Evolutionary conservation across 352 stramenopile species (phyloP), one percentile per base, ranked within the genome.

Genomic region (Phytophthora crassamura): DNA sequence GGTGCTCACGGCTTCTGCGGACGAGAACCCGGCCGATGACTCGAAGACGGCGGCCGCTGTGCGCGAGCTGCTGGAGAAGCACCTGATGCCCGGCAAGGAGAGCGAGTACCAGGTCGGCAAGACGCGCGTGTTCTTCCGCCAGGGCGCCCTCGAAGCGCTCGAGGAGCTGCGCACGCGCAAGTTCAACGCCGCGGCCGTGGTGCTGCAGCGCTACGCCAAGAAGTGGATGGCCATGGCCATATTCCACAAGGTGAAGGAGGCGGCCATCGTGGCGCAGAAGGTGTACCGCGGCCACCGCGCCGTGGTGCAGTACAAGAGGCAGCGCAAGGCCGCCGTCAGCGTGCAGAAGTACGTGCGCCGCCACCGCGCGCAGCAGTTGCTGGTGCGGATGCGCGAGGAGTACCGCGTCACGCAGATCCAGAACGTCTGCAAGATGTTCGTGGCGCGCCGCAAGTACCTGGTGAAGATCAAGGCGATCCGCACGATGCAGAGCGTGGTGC

Each of bases 121-220:
- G 71, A 98, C 92, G 11, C 92, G 89, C 39, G 84, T 98, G 12
- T 99, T 98, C 66, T 98, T 98, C 78, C 85, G 89, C 55, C 86
- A 96, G 53, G 94, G 94, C 11, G 91, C 91, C 5, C 79, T 98
- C 9, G 96, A 99, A 78, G 69, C 67, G 15, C 84, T 98, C 2
- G 96, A 99, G 56, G 86, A 95, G 64, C 69, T 86, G 47, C 84
- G 87, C 9, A 91, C 87, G 40, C 80, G 81, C 54, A 86, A 88
- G 65, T 88, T 93, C 63, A 93, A 93, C 56, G 69, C 80, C 4
- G 82, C 84, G 10, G 87, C 85, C n/a, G 81, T 95, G 10, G 69
- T 93, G 34, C 58, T 95, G n/a, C 87, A 95, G 74, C 79, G 79
- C 2, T 92, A 93, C 67, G 72, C 82, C 35, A 90, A 91, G 68